Percentiles rank a stretch among this genome's conserved stretches.
Conservation (phyloP, 768 basidiomycete species). For the Mycena capillaripes region DNA sequence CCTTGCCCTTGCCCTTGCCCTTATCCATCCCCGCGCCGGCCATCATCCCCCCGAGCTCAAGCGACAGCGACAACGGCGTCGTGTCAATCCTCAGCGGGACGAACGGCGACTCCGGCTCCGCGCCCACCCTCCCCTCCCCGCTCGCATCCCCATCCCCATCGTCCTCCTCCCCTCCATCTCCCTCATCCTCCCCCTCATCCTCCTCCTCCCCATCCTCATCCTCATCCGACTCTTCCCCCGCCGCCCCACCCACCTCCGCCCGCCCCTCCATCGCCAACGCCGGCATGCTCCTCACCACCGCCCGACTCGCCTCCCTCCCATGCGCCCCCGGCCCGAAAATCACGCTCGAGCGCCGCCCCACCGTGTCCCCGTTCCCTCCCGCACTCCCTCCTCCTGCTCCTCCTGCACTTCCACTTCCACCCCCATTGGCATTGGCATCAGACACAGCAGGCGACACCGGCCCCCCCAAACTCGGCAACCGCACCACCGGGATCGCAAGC, state of each 20-base stretch:
- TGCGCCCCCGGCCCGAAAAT: conserved; percentile 37
- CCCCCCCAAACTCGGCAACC: neutral
- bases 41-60: conserved; percentile 46
- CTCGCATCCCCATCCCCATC: conserved; percentile 31
- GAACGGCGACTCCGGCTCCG: conserved; percentile 33
- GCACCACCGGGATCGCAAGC: conserved; percentile 29
- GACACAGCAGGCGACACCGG: neutral
- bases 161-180: conserved; percentile 44
- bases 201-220: conserved; percentile 51
- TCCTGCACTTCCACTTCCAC: neutral
- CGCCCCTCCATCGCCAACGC: conserved; percentile 59
- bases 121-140: conserved; percentile 28
- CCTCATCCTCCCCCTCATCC: conserved; percentile 49
- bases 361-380: conserved; percentile 33
- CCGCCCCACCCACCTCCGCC: conserved; percentile 51
- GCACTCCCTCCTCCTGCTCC: neutral
- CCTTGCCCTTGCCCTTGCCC: conserved; percentile 44
- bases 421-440: neutral
- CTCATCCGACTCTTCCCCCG: conserved; percentile 47
- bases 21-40: neutral
- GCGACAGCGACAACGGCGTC: conserved; percentile 47
- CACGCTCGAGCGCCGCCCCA: conserved; percentile 30
- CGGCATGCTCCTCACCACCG: conserved; percentile 67
- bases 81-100: conserved; percentile 47
- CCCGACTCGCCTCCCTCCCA: conserved; percentile 49